Conservation (phyloP, 441 rosid genomes). For the Gossypium lobatum region DNA sequence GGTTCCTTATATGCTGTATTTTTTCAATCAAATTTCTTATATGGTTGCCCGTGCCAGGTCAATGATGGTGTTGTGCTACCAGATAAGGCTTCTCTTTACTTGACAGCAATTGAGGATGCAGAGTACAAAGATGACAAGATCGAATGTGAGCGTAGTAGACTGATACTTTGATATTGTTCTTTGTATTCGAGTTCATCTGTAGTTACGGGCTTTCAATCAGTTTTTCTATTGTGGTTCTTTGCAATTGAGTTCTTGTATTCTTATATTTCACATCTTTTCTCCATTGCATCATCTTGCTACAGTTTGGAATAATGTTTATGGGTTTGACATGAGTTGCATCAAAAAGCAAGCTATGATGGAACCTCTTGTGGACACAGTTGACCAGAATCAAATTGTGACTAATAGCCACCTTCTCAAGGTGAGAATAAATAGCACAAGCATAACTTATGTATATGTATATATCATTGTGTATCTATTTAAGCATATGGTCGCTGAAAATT, state of each 20-base stretch:
- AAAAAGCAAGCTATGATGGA: conserved; percentile 95
- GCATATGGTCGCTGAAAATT: not conserved
- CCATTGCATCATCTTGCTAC: not conserved
- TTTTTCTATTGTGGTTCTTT: not conserved
- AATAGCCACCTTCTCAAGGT: conserved; percentile 83
- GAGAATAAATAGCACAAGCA: conserved; percentile 2
- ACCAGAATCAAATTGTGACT: conserved; percentile 85
- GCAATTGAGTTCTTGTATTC: conserved; percentile 6
- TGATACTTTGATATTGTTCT: conserved; percentile 9
- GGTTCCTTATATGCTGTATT: not conserved
- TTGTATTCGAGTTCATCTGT: conserved; percentile 5
- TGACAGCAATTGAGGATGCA: conserved; percentile 96
- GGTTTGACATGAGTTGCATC: conserved; percentile 97
- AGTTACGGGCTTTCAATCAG: not conserved
- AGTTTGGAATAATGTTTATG: conserved; percentile 96
- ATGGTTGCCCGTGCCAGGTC: conserved; percentile 38
- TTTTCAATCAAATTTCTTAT: conserved; percentile 8
- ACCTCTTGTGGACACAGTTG: conserved; percentile 95
- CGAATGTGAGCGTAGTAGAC: conserved; percentile 56
- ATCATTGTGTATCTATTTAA: not conserved
- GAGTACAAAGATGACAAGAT: conserved; percentile 95
- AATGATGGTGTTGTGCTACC: conserved; percentile 82
- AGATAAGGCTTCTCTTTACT: conserved; percentile 81
- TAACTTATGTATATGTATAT: not conserved
- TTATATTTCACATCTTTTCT: conserved; percentile 16